Base-by-base conservation (phyloP, 2,329 filamentous ascomycete genomes). In the Emergomyces orientalis region DNA sequence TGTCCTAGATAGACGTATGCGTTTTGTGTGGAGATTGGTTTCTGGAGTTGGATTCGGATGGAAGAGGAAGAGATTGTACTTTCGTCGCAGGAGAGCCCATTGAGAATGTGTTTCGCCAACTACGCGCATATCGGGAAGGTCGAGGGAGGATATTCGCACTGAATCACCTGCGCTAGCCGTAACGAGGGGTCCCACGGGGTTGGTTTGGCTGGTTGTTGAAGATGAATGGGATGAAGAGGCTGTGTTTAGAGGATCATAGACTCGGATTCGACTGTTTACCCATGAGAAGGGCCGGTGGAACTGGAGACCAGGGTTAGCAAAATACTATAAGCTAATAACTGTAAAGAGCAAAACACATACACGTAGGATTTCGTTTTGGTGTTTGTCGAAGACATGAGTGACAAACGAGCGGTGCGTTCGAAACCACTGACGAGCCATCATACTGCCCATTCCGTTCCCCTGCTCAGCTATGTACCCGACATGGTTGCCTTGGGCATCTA, bases 21-120 rank as follows among this genome's bases (percentile, higher is more conserved):
- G 72, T 25, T 72, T 72, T 5, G 76, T 74, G 3, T 73, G 75
- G 60, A 71, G 73, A 60, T 71, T 73, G 62, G 72, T 70, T 63
- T 71, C 71, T 19, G 69, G 61, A 25, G 72, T 69, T 3, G 77
- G 74, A 2, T 79, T 72, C 34, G 79, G 73, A 27, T 84, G 79
- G 60, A 81, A 81, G n/a, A 84, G 79, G 70, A 86, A 87, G 19
- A 88, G 75, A 66, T 86, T 85, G 74, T 88, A 88, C 70, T 87
- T 87, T 30, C 85, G 76, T 43, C 85, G 76, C 6, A 86, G 68
- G 0, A 82, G 83, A 1, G 84, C 84, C 85, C 85, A 87, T 71
- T 85, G 79, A 67, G 86, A 84, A 67, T 86, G 84, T 47, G 83
- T 81, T 73, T 86, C 82, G 39, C 85, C 85, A 64, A 88, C 82